A percentile compares a stretch with the other conserved stretches of the same genome.
phyloP scores from a whole-genome alignment of 257 asterid genomes.

The Nicotiana paniculata region DNA sequence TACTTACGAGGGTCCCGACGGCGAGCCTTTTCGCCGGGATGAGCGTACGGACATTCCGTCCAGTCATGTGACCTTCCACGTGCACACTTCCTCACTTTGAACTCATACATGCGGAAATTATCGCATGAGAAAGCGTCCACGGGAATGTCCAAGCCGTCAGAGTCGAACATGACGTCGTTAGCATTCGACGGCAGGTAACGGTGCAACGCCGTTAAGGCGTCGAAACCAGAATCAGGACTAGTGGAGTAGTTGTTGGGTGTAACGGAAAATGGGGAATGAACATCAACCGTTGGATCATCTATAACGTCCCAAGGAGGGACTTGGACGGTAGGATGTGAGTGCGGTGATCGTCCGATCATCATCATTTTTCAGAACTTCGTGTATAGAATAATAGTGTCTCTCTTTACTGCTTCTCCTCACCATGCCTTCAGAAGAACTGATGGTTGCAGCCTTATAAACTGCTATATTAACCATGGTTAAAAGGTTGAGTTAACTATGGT shows the following conservation, averaged over 20 bases:
- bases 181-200: constrained; percentile 58
- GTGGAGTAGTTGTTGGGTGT: constrained; percentile 11
- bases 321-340: constrained; percentile 64
- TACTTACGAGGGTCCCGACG: constrained; percentile 72
- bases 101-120: constrained; percentile 79
- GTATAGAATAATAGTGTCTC: background rate
- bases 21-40: constrained; percentile 92
- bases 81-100: constrained; percentile 65
- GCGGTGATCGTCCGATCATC: constrained; percentile 42
- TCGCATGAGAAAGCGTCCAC: constrained; percentile 79
- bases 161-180: constrained; percentile 24
- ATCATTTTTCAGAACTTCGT: background rate
- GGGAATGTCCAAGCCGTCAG: constrained; percentile 54
- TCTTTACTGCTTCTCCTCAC: background rate
- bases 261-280: constrained; percentile 31
- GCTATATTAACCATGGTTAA: constrained; percentile 38
- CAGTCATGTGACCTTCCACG: constrained; percentile 83
- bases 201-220: constrained; percentile 50
- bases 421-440: background rate
- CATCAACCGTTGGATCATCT: constrained; percentile 44
- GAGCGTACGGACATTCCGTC: constrained; percentile 92
- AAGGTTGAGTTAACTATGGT: constrained; percentile 22
- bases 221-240: constrained; percentile 20
- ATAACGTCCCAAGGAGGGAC: constrained; percentile 51
- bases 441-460: constrained; percentile 34